A percentile compares a stretch with the other conserved stretches of the same genome.
These are phyloP conservation scores for Paradendryphiella salina DNA, from an alignment of 2,329 filamentous ascomycete genomes.

Conservation along the genomic window DNA sequence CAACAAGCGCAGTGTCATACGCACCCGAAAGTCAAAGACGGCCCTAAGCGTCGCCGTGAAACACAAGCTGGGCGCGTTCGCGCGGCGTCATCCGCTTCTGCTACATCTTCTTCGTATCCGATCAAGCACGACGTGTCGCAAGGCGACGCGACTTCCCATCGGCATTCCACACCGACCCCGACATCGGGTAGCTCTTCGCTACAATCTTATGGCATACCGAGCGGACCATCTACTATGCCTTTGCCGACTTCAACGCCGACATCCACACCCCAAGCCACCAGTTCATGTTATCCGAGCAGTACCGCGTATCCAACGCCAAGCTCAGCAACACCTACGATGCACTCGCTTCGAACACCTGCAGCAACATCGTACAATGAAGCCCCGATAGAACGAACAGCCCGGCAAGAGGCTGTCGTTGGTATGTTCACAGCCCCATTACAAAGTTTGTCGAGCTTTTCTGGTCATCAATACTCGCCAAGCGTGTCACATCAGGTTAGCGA, in stretches of 20 bases:
- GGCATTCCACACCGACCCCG: conserved; percentile 40
- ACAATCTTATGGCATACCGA: conserved; percentile 32
- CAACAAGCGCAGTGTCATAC: conserved; percentile 45
- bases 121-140: conserved; percentile 36
- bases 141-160: conserved; percentile 26
- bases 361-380: conserved; percentile 21
- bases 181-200: conserved; percentile 29
- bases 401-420: conserved; percentile 34
- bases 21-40: conserved; percentile 50
- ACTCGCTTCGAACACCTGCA: conserved; percentile 28
- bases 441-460: conserved; percentile 29
- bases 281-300: conserved; percentile 23
- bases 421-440: conserved; percentile 42
- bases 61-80: conserved; percentile 45
- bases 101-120: conserved; percentile 42
- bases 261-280: conserved; percentile 24
- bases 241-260: conserved; percentile 29
- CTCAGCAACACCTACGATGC: conserved; percentile 27
- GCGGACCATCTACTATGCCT: conserved; percentile 13
- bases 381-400: conserved; percentile 12
- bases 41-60: conserved; percentile 49
- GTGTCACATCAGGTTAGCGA: conserved; percentile 39
- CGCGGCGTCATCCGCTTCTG: conserved; percentile 42
- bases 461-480: conserved; percentile 20
- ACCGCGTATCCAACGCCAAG: conserved; percentile 35